phyloP scores from a whole-genome alignment of 1,139 yeast species.

The Kodamaea fungicola region DNA sequence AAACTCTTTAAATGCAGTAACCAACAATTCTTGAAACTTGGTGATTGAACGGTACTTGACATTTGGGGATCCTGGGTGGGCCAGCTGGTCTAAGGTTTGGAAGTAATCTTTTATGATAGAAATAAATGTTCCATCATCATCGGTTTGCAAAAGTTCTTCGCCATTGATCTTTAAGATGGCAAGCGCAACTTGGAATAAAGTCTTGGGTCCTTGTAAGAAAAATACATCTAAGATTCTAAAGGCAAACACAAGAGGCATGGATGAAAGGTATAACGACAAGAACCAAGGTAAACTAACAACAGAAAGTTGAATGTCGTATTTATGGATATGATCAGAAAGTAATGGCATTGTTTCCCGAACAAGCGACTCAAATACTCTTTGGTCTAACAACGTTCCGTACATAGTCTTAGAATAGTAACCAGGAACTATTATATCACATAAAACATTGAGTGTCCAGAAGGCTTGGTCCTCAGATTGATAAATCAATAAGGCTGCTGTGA shows the following conservation, averaged over 20 bases:
- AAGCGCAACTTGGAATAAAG: slow-evolving; percentile 88
- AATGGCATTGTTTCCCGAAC: slow-evolving; percentile 89
- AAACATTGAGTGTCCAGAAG: slow-evolving; percentile 82
- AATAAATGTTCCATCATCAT: slow-evolving; percentile 91
- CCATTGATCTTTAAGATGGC: slow-evolving; percentile 87
- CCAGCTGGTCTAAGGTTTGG: slow-evolving; percentile 71
- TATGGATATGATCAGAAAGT: slow-evolving; percentile 76
- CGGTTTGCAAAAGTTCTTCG: slow-evolving; percentile 71
- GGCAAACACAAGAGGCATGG: slow-evolving; percentile 94
- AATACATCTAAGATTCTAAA: slow-evolving; percentile 89
- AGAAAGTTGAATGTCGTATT: slow-evolving; percentile 85
- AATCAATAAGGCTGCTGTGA: slow-evolving; percentile 87
- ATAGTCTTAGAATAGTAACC: slow-evolving; percentile 96
- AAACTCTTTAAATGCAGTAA: slow-evolving; percentile 90
- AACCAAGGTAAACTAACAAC: slow-evolving; percentile 98
- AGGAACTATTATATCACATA: slow-evolving; percentile 85
- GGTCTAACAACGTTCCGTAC: slow-evolving; percentile 96
- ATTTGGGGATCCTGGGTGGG: slow-evolving; percentile 70
- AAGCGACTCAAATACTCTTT: slow-evolving; percentile 85
- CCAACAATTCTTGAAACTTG: slow-evolving; percentile 84
- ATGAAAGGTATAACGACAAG: slow-evolving; percentile 78
- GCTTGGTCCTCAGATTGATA: slow-evolving; percentile 98
- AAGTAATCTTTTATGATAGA: slow-evolving; percentile 82
- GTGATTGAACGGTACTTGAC: slow-evolving; percentile 66
- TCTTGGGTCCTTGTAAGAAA: slow-evolving; percentile 85